Base-by-base conservation (phyloP, 2,329 filamentous ascomycete species). In the Penicillium sp. region DNA sequence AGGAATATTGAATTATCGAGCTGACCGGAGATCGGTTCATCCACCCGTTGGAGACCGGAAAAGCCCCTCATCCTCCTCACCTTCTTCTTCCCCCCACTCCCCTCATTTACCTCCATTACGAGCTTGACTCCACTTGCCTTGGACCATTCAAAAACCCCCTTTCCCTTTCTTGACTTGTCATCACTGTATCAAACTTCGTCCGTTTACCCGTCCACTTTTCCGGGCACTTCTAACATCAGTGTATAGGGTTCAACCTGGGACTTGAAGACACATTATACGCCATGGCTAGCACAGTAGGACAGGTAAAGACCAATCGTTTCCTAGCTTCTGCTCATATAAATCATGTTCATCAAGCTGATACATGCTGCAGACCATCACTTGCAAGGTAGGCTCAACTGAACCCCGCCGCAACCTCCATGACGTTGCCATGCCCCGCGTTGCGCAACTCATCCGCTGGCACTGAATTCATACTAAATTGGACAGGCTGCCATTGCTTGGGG, bases 401-500 rank as follows among this genome's bases (percentile, higher is more conserved):
- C 36, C 30, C 15, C 29, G 35, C 38, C 37, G 34, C n/a, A n/a
- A 23, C 32, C 10, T 12, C 17, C 14, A 51, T 51, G 49, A 50
- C 49, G 41, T 45, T 35, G 39, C n/a, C n/a, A 26, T 11, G 23
- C 25, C 32, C 27, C 33, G 30, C 38, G 26, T 14, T 30, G 25
- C 3, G 32, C 8, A 4, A 32, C 32, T 16, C 22, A 18, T 12
- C 23, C 22, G 5, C 8, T 17, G 6, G 13, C 13, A 16, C 22
- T 6, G 6, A 12, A 17, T 17, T 3, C 9, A 23, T 16, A 53
- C 34, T 46, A 32, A 48, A 61, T 60, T 35, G 25, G 10, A 48
- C 53, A 81, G 83, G 92, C 92, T 53, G 92, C 92, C 59, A 84
- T 98, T 49, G 92, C 92, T 65, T 98, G 92, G 92, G 90, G 89